Conservation (phyloP, 805 yeast species). For the Zygosaccharomyces kombuchaensis region DNA sequence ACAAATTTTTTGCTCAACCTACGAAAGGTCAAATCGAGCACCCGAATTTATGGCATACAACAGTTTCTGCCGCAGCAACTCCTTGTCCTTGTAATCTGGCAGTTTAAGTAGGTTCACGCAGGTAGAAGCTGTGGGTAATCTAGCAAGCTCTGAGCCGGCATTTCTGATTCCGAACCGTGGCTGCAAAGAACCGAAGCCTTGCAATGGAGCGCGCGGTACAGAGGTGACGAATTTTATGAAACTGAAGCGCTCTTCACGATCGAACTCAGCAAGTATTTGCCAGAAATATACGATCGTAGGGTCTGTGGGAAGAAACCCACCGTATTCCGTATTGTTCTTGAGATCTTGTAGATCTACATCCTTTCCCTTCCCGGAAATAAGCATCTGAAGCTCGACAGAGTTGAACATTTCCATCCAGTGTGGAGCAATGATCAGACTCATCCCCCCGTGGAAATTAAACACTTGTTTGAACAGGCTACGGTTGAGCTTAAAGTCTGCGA, state of each 20-base stretch:
- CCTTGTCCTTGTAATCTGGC: constrained; percentile 72
- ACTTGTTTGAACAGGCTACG: constrained; percentile 54
- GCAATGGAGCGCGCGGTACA: constrained; percentile 83
- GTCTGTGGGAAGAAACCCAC: constrained; percentile 55
- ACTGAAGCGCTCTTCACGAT: constrained; percentile 54
- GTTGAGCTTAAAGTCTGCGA: constrained; percentile 78
- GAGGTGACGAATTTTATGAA: constrained; percentile 88
- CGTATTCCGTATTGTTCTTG: constrained; percentile 54
- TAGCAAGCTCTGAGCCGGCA: constrained; percentile 48
- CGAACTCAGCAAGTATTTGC: constrained; percentile 69
- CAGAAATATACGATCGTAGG: constrained; percentile 64
- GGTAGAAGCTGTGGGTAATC: constrained; percentile 90
- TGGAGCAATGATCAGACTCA: constrained; percentile 61
- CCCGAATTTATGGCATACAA: constrained; percentile 75
- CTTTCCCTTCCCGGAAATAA: constrained; percentile 74
- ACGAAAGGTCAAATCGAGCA: constrained; percentile 84
- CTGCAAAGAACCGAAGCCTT: constrained; percentile 69
- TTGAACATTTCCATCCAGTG: constrained; percentile 84
- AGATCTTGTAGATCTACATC: constrained; percentile 72
- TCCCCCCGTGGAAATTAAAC: constrained; percentile 59
- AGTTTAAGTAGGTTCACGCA: constrained; percentile 84
- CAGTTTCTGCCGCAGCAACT: constrained; percentile 55
- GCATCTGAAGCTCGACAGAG: constrained; percentile 73
- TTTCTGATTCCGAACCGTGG: constrained; percentile 81
- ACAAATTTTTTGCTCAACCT: constrained; percentile 2